A percentile compares a stretch with the other conserved stretches of the same genome.
Conservation (phyloP, 352 stramenopile genomes). For the Globisporangium canariense region DNA sequence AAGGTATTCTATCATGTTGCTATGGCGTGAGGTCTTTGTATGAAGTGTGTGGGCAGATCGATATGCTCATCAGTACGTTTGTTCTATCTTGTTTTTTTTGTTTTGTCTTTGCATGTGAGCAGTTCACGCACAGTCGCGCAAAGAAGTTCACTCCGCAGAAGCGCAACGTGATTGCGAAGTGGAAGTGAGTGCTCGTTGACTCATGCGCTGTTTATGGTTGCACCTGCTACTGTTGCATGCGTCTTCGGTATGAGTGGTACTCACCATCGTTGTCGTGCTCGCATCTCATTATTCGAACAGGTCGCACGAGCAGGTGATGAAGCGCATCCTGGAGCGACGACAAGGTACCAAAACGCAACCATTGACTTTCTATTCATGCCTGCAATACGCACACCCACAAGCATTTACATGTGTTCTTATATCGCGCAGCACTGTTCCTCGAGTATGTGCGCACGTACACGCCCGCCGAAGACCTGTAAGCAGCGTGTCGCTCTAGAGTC, state of each 20-base stretch:
- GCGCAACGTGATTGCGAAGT: constrained; percentile 31
- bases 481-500: not conserved
- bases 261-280: not conserved
- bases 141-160: constrained; percentile 38
- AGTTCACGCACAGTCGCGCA: constrained; percentile 39
- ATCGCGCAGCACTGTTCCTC: constrained; percentile 33
- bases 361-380: not conserved
- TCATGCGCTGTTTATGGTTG: not conserved
- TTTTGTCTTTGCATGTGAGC: constrained; percentile 4
- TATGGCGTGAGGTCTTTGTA: not conserved
- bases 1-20: constrained; percentile 21
- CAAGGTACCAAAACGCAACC: constrained; percentile 23
- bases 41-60: not conserved
- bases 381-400: not conserved
- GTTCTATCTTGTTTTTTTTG: not conserved
- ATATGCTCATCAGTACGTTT: not conserved
- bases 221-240: not conserved
- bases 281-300: constrained; percentile 17
- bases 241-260: not conserved
- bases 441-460: constrained; percentile 46
- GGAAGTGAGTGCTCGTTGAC: constrained; percentile 22
- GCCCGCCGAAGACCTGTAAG: constrained; percentile 25
- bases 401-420: not conserved
- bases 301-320: constrained; percentile 35
- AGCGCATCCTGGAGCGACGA: constrained; percentile 29